A percentile compares a stretch with the other conserved stretches of the same genome.
Evolutionary conservation across 176 grass and related monocot species (phyloP).

Genomic region (bread wheat (Triticum aestivum)): IWGSC_CS_RefSeq_v2.1 NC_057814.1:414938685-414939184

Average conservation of each 20-base stretch:
- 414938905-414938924: not conserved
- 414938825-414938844: slow-evolving; percentile 65
- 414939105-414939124: not conserved
- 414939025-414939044: not conserved
- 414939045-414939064: not conserved
- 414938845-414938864: slow-evolving; percentile 65
- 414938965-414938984: not conserved
- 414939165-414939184: not conserved
- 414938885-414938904: slow-evolving; percentile 1
- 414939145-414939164: slow-evolving; percentile 11
- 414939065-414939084: not conserved
- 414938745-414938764: not conserved
- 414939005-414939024: not conserved
- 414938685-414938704: slow-evolving; percentile 2
- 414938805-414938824: not conserved
- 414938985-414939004: not conserved
- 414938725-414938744: not conserved
- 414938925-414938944: not conserved
- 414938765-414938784: not conserved
- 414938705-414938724: not conserved
- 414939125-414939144: slow-evolving; percentile 28
- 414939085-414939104: slow-evolving; percentile 20
- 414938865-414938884: slow-evolving; percentile 86
- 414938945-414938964: not conserved
- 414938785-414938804: not conserved